Base-by-base conservation (phyloP, 1,139 yeast genomes). In the Geotrichum klebahnii region DNA sequence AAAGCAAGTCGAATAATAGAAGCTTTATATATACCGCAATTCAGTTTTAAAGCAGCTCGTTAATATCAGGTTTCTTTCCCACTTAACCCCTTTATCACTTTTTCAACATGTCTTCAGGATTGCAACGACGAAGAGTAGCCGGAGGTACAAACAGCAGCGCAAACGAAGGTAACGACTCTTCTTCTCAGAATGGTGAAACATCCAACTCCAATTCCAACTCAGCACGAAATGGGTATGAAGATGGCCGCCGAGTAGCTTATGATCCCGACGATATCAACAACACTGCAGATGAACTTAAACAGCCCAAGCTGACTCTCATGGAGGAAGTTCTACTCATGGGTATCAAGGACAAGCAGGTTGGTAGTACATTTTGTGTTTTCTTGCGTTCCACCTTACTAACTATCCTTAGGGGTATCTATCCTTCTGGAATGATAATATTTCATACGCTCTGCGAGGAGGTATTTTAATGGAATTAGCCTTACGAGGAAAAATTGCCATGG, bases 381-480 rank as follows among this genome's bases (percentile, higher is more conserved):
- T 3, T 26, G 19, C 10, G 19, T 26, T 12, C 33, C 19, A 39
- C 24, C 17, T n/a, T 26, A 16, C 6, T 26, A 10, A 10, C 29
- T 26, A 14, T 39, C 10, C 2, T 14, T 29, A 59, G 68, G 98
- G 98, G 5, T 89, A 90, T 67, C 75, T 92, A 53, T 88, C 97
- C 20, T 92, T 92, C 69, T 92, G 98, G 98, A 94, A 92, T 67
- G 99, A 92, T 68, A 90, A 88, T 67, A 90, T 92, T 53, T 88
- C 97, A 26, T 94, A 92, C 69, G 96, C 97, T 1, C 77, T 92
- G 55, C 81, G 99, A 61, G 99, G 98, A 10, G 86, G 97, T 66
- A 92, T 92, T 56, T 66, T 92, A 53, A 78, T 92, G 68, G 99
- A 92, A 68, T 76, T 92, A 67, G 96, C 97, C 1, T 80, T 92